Evolutionary conservation across 2,329 filamentous ascomycete species (phyloP).

Genomic region (Aspergillus pseudonomiae): DNA sequence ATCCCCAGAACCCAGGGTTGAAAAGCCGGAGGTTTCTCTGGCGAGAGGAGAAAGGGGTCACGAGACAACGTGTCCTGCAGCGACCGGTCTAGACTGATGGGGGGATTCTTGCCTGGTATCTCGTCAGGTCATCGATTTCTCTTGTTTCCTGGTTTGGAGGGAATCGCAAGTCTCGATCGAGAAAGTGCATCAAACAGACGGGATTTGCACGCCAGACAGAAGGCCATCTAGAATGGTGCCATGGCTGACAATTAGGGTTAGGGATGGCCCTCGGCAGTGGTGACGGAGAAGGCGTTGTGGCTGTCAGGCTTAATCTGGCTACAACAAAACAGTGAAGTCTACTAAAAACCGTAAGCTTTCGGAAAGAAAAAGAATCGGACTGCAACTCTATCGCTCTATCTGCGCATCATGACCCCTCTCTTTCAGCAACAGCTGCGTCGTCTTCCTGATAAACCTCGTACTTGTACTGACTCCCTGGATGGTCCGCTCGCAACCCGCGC

Average conservation of each 20-base stretch:
- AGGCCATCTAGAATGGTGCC: not conserved
- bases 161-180: not conserved
- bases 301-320: not conserved
- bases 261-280: slow-evolving; percentile 6
- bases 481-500: slow-evolving; percentile 59
- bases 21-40: not conserved
- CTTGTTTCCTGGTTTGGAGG: not conserved
- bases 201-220: not conserved
- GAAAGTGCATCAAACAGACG: not conserved
- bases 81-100: slow-evolving; percentile 7
- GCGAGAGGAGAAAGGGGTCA: not conserved
- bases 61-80: slow-evolving; percentile 4
- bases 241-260: not conserved
- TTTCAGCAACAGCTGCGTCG: slow-evolving; percentile 34
- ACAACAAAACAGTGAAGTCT: not conserved
- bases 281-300: slow-evolving; percentile 15
- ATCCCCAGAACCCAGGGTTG: not conserved
- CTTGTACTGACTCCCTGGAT: slow-evolving; percentile 62
- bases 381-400: not conserved
- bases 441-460: slow-evolving; percentile 65
- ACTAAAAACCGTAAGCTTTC: not conserved
- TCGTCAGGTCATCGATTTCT: not conserved
- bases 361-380: not conserved
- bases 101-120: not conserved
- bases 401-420: not conserved